Base-by-base conservation (phyloP, 192 early-diverging fungal species). In the Allomyces macrogynus region DNA sequence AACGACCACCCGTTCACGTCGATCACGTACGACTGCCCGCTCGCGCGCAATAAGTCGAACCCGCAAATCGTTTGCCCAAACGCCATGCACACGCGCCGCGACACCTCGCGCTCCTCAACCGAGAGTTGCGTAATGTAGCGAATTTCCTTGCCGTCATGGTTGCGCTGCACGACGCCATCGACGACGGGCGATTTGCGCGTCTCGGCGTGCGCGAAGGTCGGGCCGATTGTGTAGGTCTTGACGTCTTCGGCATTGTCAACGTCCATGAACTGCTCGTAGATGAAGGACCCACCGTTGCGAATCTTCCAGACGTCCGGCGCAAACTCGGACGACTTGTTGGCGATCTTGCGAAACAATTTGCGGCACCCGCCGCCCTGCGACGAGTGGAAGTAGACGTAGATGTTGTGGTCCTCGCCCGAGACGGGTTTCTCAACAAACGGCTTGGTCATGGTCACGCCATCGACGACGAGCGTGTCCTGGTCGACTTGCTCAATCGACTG, bases 1-100 rank as follows among this genome's bases (percentile, higher is more conserved):
- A 98, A 98, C 60, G 88, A 90, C 95, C 95, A 98, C 18, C 95
- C 95, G 65, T 98, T 98, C 66, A 98, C 93, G 73, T 98, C 95
- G 70, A 98, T 95, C 4, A 98, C 92, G 73, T 87, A 88, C 10
- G 90, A 91, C 66, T 77, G 72, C 23, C 89, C 90, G 49, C 76
- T 76, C 12, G 87, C 86, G 9, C 95, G 84, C 67, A 98, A 71
- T 23, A 95, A 75, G 73, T 98, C 95, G 71, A 96, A 91, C 0
- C 95, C 95, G 73, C 95, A 98, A 1, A 98, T 87, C 24, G 84
- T 87, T 71, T 98, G 95, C 14, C 89, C 89, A 75, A 98, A 98
- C 16, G 88, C 85, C 14, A 73, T 67, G 49, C 80, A 84, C 32
- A 98, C 85, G 40, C 75, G 70, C 7, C 77, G 69, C 5, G 92